Evolutionary conservation across 2,329 filamentous ascomycete genomes (phyloP).

Genomic region (Botrytis fragariae): DNA sequence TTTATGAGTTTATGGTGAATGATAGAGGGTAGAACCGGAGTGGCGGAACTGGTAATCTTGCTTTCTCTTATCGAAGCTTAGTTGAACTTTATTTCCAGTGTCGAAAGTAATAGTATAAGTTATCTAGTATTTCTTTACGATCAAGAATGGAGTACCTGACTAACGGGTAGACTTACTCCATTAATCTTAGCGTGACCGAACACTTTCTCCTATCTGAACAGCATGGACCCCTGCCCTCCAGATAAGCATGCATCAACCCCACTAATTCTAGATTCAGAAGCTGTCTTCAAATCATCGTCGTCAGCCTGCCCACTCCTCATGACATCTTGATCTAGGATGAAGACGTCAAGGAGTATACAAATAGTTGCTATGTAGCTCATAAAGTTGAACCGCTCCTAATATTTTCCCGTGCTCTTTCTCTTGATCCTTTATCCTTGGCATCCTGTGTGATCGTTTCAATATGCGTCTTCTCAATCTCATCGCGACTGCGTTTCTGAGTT

Average conservation of each 20-base stretch:
- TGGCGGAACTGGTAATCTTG: neutral
- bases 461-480: neutral
- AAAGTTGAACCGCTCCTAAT: neutral
- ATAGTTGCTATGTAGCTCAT: neutral
- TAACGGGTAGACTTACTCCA: neutral
- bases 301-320: neutral
- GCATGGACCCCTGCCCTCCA: neutral
- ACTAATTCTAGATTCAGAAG: neutral
- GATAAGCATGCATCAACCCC: neutral
- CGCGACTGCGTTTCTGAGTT: neutral
- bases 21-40: neutral
- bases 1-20: neutral
- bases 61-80: neutral
- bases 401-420: too few species aligned
- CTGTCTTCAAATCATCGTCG: neutral
- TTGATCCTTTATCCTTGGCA: neutral
- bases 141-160: neutral
- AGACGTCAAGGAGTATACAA: neutral
- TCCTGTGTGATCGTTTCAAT: neutral
- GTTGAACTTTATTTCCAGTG: neutral
- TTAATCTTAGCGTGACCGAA: neutral
- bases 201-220: neutral
- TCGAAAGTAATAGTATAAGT: neutral
- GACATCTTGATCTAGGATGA: neutral
- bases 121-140: neutral